A percentile compares a stretch with the other conserved stretches of the same genome.
Conservation (phyloP, 2,329 filamentous ascomycete species). For the Neurospora crassa region DNA sequence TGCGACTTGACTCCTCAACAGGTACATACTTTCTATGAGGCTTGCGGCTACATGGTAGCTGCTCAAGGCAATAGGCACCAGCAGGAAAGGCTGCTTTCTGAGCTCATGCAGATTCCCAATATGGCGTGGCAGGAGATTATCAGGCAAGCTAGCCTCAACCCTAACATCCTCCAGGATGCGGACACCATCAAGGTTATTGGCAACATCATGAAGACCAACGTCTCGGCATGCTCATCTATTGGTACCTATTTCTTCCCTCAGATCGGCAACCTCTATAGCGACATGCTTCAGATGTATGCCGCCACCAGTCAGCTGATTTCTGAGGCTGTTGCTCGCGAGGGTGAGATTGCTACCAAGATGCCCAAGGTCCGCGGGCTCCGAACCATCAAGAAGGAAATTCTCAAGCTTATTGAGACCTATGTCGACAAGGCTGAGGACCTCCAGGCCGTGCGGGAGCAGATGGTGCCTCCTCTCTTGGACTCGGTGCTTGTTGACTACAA, state of each 20-base stretch:
- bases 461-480: constrained; percentile 92
- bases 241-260: constrained; percentile 97
- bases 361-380: constrained; percentile 89
- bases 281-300: constrained; percentile 98
- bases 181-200: constrained; percentile 98
- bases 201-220: constrained; percentile 99
- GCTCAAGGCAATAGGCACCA: constrained; percentile 92
- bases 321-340: constrained; percentile 77
- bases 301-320: constrained; percentile 96
- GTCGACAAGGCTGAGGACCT: constrained; percentile 96
- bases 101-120: constrained; percentile 91
- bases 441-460: constrained; percentile 83
- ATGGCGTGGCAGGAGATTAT: constrained; percentile 95
- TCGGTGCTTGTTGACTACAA: constrained; percentile 94
- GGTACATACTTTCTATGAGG: constrained; percentile 97
- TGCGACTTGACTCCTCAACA: constrained; percentile 92
- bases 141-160: constrained; percentile 72
- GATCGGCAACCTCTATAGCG: constrained; percentile 92
- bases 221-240: constrained; percentile 94
- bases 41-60: constrained; percentile 97
- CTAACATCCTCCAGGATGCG: constrained; percentile 76
- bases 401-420: constrained; percentile 97
- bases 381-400: constrained; percentile 98
- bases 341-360: constrained; percentile 94
- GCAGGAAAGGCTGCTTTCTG: constrained; percentile 82